These are phyloP conservation scores for Lactifluus hygrophoroides DNA, from an alignment of 768 basidiomycete genomes.

Conservation along the genomic window DNA sequence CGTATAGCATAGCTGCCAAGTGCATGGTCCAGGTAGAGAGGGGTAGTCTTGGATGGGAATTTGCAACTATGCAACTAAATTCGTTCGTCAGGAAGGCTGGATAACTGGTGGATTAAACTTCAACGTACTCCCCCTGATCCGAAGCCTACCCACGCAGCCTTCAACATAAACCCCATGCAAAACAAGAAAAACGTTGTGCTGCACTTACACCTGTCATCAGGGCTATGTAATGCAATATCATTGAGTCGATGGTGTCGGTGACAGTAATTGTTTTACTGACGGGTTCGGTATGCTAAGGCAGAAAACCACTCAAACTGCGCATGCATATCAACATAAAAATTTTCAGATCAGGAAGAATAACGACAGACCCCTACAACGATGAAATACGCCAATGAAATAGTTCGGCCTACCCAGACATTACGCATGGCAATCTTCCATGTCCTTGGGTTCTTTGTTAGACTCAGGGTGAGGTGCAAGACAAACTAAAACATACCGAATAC, in stretches of 20 bases:
- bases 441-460: conserved; percentile 27
- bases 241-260: background rate
- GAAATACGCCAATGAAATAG: conserved; percentile 33
- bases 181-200: background rate
- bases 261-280: conserved; percentile 34
- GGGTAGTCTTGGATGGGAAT: conserved; percentile 13
- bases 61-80: conserved; percentile 38
- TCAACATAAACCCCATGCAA: background rate
- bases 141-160: background rate
- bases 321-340: background rate
- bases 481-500: conserved; percentile 37
- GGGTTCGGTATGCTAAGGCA: conserved; percentile 40
- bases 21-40: conserved; percentile 52
- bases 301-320: conserved; percentile 47
- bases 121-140: conserved; percentile 33
- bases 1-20: conserved; percentile 48
- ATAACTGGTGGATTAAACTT: background rate
- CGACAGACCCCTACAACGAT: conserved; percentile 36
- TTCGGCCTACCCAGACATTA: conserved; percentile 34
- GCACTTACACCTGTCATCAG: background rate
- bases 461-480: background rate
- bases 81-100: background rate
- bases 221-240: conserved; percentile 12
- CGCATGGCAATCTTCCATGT: conserved; percentile 51
- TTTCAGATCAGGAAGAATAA: conserved; percentile 20